Base-by-base conservation (phyloP, 2,329 filamentous ascomycete genomes). In the Pseudohalonectria lignicola region DNA sequence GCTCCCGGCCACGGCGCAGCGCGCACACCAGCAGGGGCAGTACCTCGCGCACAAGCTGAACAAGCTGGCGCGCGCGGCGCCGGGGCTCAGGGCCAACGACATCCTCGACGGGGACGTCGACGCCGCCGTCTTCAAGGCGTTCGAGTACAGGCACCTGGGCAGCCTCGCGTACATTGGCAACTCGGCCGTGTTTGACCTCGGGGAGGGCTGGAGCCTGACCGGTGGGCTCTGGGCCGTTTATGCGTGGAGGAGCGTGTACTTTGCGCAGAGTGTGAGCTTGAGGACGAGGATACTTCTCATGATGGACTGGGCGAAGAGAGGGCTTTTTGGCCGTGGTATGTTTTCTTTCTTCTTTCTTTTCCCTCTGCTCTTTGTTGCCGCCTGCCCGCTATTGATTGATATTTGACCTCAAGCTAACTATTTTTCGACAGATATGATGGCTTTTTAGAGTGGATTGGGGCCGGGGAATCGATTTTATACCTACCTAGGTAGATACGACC, bases 291-390 rank as follows among this genome's bases (percentile, higher is more conserved):
- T 86, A 46, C 62, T 98, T 53, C 69, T 98, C 60, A 87, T 87
- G 15, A 95, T 98, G 92, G 92, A 98, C 59, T 98, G 92, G 92
- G 80, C 78, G n/a, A 98, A 96, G 75, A 74, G 93, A 56, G 85
- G 86, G 11, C 61, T 98, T 17, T 98, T 98, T 65, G 92, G 92
- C 48, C 74, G 92, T 79, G 92, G 90, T 95, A 63, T 66, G 80
- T 67, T 41, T 33, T 38, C 31, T 1, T 12, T 31, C 4, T 6
- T 34, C 15, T 18, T 39, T 19, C 16, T 15, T 8, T 19, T 18
- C 26, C n/a, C 31, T 8, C 39, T 42, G 30, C 28, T 32, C 21
- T 18, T n/a, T n/a, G n/a, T n/a, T n/a, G n/a, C n/a, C n/a, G n/a
- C n/a, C n/a, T n/a, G n/a, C n/a, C n/a, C n/a, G n/a, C n/a, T n/a